These are phyloP conservation scores for Sordariomycetes sp. DNA, from an alignment of 2,329 filamentous ascomycete species.

Conservation along the genomic window DNA sequence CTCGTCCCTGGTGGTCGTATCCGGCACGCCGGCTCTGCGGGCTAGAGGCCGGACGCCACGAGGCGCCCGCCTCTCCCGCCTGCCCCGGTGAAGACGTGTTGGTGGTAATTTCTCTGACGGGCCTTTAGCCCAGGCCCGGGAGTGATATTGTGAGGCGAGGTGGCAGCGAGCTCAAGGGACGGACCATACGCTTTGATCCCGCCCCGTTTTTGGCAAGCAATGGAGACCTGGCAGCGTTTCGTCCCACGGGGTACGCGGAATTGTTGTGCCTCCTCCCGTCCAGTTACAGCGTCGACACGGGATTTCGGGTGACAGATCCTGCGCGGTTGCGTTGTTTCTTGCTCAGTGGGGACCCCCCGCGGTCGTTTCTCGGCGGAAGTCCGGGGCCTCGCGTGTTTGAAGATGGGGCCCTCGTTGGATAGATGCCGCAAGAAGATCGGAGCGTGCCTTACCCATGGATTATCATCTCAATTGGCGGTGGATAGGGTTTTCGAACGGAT, in stretches of 20 bases:
- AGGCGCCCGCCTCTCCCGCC: not conserved
- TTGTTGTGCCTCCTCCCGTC: not conserved
- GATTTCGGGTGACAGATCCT: not conserved
- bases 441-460: no score
- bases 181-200: not conserved
- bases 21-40: not conserved
- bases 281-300: not conserved
- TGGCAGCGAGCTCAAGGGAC: no score
- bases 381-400: not conserved
- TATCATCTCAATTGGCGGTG: no score
- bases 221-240: not conserved
- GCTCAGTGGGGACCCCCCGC: not conserved
- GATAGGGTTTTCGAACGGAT: no score
- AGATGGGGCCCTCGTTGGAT: not conserved
- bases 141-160: no score
- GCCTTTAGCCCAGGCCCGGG: not conserved
- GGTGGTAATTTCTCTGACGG: not conserved
- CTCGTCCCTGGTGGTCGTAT: not conserved
- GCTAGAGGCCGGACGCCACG: not conserved
- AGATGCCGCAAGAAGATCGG: not conserved
- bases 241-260: not conserved
- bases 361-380: not conserved
- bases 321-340: not conserved
- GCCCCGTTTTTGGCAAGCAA: not conserved
- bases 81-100: not conserved